These are phyloP conservation scores for Ophiorrhiza pumila DNA, from an alignment of 257 asterid species.

Conservation along the genomic window DNA sequence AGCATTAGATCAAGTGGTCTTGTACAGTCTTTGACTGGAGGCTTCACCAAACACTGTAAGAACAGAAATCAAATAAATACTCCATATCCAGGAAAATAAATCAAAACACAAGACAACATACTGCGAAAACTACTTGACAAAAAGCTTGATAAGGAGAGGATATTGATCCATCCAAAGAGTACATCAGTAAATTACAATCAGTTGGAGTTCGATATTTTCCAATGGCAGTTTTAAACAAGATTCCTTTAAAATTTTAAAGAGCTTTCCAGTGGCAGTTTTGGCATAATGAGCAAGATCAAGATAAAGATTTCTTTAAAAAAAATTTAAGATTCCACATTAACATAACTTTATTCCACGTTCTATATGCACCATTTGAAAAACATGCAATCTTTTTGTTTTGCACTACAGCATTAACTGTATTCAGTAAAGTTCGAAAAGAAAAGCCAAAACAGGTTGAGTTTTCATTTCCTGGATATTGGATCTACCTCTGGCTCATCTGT, in stretches of 20 bases:
- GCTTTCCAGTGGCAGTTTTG: not conserved
- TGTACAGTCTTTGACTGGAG: constrained; percentile 67
- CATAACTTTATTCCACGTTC: not conserved
- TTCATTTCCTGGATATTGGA: not conserved
- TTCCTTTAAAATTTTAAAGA: not conserved
- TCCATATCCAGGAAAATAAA: not conserved
- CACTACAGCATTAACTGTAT: not conserved
- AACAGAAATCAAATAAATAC: constrained; percentile 4
- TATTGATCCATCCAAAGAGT: not conserved
- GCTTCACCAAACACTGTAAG: constrained; percentile 71
- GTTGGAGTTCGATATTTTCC: not conserved
- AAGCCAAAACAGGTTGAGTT: not conserved
- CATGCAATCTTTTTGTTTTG: not conserved
- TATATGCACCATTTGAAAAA: not conserved
- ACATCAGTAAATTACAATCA: not conserved
- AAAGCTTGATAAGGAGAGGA: not conserved
- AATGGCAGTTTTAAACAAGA: not conserved
- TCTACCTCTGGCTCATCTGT: constrained; percentile 96
- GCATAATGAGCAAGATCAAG: not conserved
- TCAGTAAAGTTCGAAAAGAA: not conserved
- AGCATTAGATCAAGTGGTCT: constrained; percentile 68
- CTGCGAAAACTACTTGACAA: not conserved
- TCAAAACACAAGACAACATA: not conserved
- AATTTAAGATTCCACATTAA: not conserved
- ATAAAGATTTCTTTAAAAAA: no score